Evolutionary conservation across 2,329 filamentous ascomycete species (phyloP).

Genomic region (Fusarium miscanthi): DNA sequence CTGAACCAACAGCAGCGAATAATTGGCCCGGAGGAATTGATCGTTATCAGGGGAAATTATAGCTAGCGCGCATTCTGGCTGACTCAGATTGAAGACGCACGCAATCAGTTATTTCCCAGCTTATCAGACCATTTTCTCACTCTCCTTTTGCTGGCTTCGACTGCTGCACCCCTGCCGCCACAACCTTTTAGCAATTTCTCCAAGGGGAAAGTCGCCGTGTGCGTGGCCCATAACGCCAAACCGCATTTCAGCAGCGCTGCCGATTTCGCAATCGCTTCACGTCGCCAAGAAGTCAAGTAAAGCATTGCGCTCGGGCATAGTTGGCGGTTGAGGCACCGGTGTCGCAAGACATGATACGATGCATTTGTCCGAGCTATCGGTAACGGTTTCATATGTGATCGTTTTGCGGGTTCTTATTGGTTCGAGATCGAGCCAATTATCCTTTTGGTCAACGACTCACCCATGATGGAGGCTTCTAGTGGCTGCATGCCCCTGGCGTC

Average conservation of each 20-base stretch:
- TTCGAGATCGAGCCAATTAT: not conserved
- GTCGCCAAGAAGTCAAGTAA: not conserved
- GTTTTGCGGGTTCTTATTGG: not conserved
- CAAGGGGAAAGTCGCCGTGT: constrained; percentile 24
- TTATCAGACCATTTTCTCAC: constrained; percentile 1
- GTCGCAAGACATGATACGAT: constrained; percentile 6
- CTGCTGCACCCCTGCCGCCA: constrained; percentile 19
- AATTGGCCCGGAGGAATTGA: not conserved
- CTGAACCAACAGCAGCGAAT: not conserved
- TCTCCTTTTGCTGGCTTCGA: not conserved
- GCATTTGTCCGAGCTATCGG: constrained; percentile 16
- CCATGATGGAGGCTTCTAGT: not conserved
- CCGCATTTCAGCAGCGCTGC: not conserved
- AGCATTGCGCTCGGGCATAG: not conserved
- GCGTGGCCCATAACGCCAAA: not conserved
- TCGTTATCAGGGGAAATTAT: constrained; percentile 1
- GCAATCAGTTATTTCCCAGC: not conserved
- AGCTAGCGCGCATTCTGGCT: constrained; percentile 1
- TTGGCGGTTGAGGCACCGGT: not conserved
- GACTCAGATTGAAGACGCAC: not conserved
- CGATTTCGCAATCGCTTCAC: constrained; percentile 7
- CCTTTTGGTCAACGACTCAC: not conserved
- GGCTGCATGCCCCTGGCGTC: constrained; percentile 13
- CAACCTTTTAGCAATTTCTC: constrained; percentile 10
- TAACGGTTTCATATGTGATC: not conserved